These are phyloP conservation scores for Suillus weaverae DNA, from an alignment of 768 basidiomycete species.

Conservation along the genomic window DNA sequence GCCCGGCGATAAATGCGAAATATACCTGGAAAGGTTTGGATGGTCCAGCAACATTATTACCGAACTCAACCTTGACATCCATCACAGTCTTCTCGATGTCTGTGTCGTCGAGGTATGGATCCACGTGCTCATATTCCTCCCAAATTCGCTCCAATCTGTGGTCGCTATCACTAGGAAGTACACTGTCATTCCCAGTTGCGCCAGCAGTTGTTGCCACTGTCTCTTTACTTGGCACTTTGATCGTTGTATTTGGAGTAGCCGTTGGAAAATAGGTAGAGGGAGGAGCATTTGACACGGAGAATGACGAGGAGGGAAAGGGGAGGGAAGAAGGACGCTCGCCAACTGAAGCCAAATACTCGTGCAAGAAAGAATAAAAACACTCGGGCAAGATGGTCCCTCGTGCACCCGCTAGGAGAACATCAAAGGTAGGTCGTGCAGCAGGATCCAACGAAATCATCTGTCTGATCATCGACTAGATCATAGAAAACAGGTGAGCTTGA, in stretches of 20 bases:
- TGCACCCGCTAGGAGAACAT: conserved; percentile 69
- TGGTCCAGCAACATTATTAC: conserved; percentile 32
- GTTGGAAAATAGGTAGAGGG: conserved; percentile 31
- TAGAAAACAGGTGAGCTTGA: conserved; percentile 20
- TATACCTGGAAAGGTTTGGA: conserved; percentile 63
- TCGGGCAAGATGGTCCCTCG: conserved; percentile 86
- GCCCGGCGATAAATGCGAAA: neutral
- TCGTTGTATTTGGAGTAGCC: conserved; percentile 35
- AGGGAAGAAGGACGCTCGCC: conserved; percentile 61
- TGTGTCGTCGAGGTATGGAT: conserved; percentile 62
- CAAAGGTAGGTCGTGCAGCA: conserved; percentile 74
- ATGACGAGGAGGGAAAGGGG: conserved; percentile 39
- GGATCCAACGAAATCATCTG: conserved; percentile 90
- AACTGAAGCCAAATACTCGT: conserved; percentile 82
- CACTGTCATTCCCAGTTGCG: conserved; percentile 32
- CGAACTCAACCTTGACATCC: conserved; percentile 59
- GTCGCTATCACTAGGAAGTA: conserved; percentile 80
- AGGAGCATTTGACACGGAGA: conserved; percentile 32
- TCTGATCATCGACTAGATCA: conserved; percentile 74
- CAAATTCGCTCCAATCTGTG: conserved; percentile 80
- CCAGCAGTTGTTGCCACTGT: conserved; percentile 10
- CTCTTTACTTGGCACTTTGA: conserved; percentile 21
- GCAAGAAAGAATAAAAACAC: conserved; percentile 91
- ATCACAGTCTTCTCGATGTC: conserved; percentile 45
- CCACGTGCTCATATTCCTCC: conserved; percentile 83